Conservation (phyloP, 192 early-diverging fungal species). For the Dissophora globulifera region DNA sequence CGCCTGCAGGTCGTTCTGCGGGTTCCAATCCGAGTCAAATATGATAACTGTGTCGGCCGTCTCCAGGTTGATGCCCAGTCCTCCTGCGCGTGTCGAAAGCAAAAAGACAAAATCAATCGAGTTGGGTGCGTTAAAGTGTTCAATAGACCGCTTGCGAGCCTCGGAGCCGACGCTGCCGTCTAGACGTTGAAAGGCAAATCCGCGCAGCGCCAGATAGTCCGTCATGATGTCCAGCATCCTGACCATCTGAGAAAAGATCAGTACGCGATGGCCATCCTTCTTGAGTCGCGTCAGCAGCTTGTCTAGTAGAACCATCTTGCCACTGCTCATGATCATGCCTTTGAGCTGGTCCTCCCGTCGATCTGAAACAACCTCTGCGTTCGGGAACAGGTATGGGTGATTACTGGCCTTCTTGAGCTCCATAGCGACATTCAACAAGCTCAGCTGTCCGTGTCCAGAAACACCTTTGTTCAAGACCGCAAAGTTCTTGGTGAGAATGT, state of each 20-base stretch:
- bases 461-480: constrained; percentile 81
- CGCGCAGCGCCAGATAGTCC: constrained; percentile 91
- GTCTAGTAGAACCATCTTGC: constrained; percentile 98
- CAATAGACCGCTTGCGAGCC: constrained; percentile 94
- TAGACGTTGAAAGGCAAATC: constrained; percentile 90
- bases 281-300: constrained; percentile 92
- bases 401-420: constrained; percentile 98
- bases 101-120: constrained; percentile 96
- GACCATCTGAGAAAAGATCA: constrained; percentile 99
- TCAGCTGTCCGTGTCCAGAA: constrained; percentile 72
- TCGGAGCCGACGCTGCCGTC: constrained; percentile 93
- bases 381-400: constrained; percentile 92
- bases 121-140: constrained; percentile 96
- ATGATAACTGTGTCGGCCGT: constrained; percentile 98
- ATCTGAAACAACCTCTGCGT: constrained; percentile 71
- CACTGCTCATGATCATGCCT: constrained; percentile 89
- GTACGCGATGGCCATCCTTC: constrained; percentile 91
- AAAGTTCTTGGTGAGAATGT: constrained; percentile 95
- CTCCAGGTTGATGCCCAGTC: constrained; percentile 95
- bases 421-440: constrained; percentile 93
- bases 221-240: constrained; percentile 95
- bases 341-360: constrained; percentile 79
- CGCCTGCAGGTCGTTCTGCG: constrained; percentile 96
- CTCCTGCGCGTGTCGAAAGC: constrained; percentile 96
- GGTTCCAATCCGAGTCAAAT: constrained; percentile 95